phyloP scores from a whole-genome alignment of 768 basidiomycete species.

The Tulasnella sp. region DNA sequence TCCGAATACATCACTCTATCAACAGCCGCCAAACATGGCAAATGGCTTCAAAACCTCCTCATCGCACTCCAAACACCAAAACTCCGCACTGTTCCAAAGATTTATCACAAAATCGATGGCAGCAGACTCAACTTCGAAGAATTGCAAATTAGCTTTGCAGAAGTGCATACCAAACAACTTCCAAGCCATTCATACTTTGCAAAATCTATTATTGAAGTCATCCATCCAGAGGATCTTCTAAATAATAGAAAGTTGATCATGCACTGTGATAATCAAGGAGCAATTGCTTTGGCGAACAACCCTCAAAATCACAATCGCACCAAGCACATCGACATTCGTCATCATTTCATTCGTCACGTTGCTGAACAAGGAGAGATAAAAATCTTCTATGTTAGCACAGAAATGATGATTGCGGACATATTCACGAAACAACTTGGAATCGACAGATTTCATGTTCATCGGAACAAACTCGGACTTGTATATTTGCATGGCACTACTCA shows the following conservation, averaged over 20 bases:
- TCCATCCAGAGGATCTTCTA: slow-evolving; percentile 10
- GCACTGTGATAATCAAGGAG: slow-evolving; percentile 20
- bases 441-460: slow-evolving; percentile 2
- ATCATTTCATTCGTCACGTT: slow-evolving; percentile 23
- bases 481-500: no score
- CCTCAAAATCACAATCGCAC: slow-evolving; percentile 20
- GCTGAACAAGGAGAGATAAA: slow-evolving; percentile 17
- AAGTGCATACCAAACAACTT: no score
- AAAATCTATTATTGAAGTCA: no score
- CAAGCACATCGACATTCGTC: slow-evolving; percentile 24
- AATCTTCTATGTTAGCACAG: slow-evolving; percentile 21
- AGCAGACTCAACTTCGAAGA: not conserved
- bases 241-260: not conserved
- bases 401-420: slow-evolving; percentile 20
- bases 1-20: slow-evolving; percentile 15
- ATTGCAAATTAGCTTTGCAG: no score
- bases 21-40: not conserved
- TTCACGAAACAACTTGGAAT: slow-evolving; percentile 16
- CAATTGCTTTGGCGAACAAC: slow-evolving; percentile 18
- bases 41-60: slow-evolving; percentile 3
- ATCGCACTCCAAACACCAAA: not conserved
- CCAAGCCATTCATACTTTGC: no score
- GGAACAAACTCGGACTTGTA: slow-evolving; percentile 1
- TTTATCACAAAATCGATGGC: not conserved
- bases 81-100: not conserved